These are phyloP conservation scores for Trametes hirsuta DNA, from an alignment of 1,284 basidiomycete genomes.

Conservation along the genomic window DNA sequence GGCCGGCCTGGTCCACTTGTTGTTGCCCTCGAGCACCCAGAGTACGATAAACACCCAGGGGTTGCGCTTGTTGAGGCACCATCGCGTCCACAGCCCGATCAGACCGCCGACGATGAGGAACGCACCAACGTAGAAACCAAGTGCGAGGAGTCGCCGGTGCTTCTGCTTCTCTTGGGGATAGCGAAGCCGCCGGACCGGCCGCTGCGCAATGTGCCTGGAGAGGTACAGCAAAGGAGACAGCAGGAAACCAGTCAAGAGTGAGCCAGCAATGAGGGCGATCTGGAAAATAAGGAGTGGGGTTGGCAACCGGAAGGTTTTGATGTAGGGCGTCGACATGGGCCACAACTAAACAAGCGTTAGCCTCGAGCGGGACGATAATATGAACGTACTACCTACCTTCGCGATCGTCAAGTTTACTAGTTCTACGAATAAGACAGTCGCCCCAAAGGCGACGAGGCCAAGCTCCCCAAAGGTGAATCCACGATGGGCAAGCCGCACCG, in stretches of 20 bases:
- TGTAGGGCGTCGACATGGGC: slow-evolving; percentile 80
- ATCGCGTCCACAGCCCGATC: slow-evolving; percentile 92
- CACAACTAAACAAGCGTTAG: slow-evolving; percentile 58
- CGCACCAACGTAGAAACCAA: slow-evolving; percentile 84
- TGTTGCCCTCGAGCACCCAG: slow-evolving; percentile 75
- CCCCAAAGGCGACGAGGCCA: slow-evolving; percentile 85
- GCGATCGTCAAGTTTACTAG: slow-evolving; percentile 81
- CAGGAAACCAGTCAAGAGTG: slow-evolving; percentile 89
- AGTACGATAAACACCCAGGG: slow-evolving; percentile 90
- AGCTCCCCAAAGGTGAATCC: slow-evolving; percentile 97
- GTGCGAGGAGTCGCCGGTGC: slow-evolving; percentile 84
- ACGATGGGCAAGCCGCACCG: slow-evolving; percentile 87
- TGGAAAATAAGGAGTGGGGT: slow-evolving; percentile 94
- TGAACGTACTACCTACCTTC: slow-evolving; percentile 52
- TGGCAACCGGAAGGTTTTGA: slow-evolving; percentile 92
- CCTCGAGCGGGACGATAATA: neutral
- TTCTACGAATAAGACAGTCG: slow-evolving; percentile 88
- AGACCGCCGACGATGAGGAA: slow-evolving; percentile 80
- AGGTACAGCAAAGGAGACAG: slow-evolving; percentile 94
- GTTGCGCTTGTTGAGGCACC: slow-evolving; percentile 84
- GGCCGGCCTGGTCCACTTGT: slow-evolving; percentile 81
- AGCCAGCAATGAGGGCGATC: slow-evolving; percentile 91
- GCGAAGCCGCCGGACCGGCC: slow-evolving; percentile 86
- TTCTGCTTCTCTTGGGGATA: slow-evolving; percentile 88
- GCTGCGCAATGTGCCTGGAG: slow-evolving; percentile 90